Evolutionary conservation across 495 filamentous ascomycete species (phyloP), one percentile per base, ranked within the genome.

Genomic region (Chlorociboria aeruginascens): DNA sequence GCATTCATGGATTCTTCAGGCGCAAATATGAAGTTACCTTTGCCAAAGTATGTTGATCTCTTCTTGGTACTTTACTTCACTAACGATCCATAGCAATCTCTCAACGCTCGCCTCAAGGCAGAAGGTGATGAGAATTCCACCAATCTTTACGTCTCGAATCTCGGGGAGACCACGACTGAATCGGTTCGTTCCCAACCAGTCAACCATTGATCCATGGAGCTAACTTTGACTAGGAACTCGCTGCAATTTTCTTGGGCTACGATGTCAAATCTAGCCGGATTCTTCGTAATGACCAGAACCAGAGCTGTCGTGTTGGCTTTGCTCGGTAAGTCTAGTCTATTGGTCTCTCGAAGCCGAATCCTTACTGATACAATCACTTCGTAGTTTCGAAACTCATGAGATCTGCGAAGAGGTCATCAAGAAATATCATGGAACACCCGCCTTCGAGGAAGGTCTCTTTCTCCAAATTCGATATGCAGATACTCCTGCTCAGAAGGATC

Each of bases 401-500:
- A 74, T 86, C 46, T 96, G 92, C 49, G 87, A 96, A 53, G 76
- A 82, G 45, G 77, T 97, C 46, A 82, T 99, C 63, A 65, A 67
- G 49, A 81, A 85, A 34, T 99, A 84, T 66, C 83, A 94, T 66
- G 85, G 85, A 41, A 68, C 80, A 52, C 74, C 72, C 41, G 73
- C 83, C 54, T 81, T 79, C 43, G 78, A 82, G 35, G 81, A 89
- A 56, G 75, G 76, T 30, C 75, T 88, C 32, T 75, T 84, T 46
- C 77, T 99, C 60, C 86, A 96, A 65, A 83, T 99, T 55, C 90
- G 92, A 44, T 97, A 92, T 62, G 90, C 92, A 43, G 92, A 99
- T 62, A 97, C 93, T 29, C 84, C 89, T 34, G 84, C 86, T 45
- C 92, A 99, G 66, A 99, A 97, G 71, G 72, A 86, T 58, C 75